Evolutionary conservation across 2,329 filamentous ascomycete genomes (phyloP).

Genomic region (Sporothrix curviconia): DNA sequence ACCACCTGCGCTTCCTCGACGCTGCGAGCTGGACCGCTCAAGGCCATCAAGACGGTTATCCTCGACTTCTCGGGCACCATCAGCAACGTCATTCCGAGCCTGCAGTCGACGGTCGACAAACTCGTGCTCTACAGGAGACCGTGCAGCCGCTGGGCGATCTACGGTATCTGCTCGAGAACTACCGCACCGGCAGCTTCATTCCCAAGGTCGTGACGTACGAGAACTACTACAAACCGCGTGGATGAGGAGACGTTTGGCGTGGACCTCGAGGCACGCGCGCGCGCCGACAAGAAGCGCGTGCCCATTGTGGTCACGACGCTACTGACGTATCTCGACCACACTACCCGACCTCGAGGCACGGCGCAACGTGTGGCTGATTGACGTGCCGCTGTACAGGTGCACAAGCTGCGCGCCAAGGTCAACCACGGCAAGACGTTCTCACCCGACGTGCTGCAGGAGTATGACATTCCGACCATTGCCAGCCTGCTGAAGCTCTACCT

Average conservation of each 20-base stretch:
- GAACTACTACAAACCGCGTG: constrained; percentile 97
- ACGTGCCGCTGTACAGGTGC: constrained; percentile 80
- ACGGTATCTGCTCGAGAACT: constrained; percentile 91
- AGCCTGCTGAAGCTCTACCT: constrained; percentile 91
- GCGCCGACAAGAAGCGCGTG: constrained; percentile 91
- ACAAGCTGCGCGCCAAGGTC: constrained; percentile 73
- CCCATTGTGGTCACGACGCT: constrained; percentile 88
- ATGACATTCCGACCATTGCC: constrained; percentile 89
- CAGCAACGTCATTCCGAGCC: constrained; percentile 92
- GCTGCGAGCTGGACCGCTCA: constrained; percentile 92
- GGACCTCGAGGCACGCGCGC: constrained; percentile 88
- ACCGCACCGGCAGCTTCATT: constrained; percentile 86
- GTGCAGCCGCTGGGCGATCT: constrained; percentile 89
- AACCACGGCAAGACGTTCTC: constrained; percentile 81
- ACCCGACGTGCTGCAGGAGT: constrained; percentile 72
- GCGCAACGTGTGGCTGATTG: constrained; percentile 86
- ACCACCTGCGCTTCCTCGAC: constrained; percentile 94
- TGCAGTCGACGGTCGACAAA: constrained; percentile 93
- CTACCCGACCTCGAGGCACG: constrained; percentile 95
- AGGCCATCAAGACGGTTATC: constrained; percentile 96
- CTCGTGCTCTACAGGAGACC: constrained; percentile 99
- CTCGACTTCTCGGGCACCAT: constrained; percentile 96
- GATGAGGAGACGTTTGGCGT: constrained; percentile 98
- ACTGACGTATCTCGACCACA: constrained; percentile 93
- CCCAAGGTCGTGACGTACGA: constrained; percentile 91